Evolutionary conservation across 2,329 filamentous ascomycete genomes (phyloP).

Genomic region (Botrytis porri): DNA sequence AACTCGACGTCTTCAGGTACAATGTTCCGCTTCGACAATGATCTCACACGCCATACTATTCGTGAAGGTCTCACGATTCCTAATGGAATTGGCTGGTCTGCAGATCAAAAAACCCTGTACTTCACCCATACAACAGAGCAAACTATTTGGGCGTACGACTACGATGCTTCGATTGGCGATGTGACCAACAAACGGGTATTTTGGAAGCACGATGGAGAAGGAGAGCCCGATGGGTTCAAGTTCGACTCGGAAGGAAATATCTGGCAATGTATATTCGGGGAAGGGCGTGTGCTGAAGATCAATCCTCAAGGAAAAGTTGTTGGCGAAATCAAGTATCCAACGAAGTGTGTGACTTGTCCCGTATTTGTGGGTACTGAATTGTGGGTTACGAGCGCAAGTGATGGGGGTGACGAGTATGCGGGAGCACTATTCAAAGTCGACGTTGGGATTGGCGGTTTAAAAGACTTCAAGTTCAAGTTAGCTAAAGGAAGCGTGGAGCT

Average conservation of each 20-base stretch:
- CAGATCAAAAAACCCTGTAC: slow-evolving; percentile 64
- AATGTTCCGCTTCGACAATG: slow-evolving; percentile 68
- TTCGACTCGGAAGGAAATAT: slow-evolving; percentile 82
- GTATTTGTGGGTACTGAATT: slow-evolving; percentile 73
- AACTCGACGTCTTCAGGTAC: slow-evolving; percentile 50
- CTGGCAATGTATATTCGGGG: slow-evolving; percentile 86
- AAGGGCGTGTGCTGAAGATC: slow-evolving; percentile 71
- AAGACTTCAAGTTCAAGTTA: slow-evolving; percentile 60
- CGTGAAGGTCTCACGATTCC: slow-evolving; percentile 70
- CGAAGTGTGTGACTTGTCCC: slow-evolving; percentile 75
- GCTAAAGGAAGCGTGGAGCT: slow-evolving; percentile 19
- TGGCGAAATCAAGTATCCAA: slow-evolving; percentile 73
- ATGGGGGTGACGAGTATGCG: slow-evolving; percentile 62
- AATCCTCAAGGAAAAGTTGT: slow-evolving; percentile 62
- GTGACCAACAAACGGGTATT: slow-evolving; percentile 68
- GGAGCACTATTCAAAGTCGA: slow-evolving; percentile 75
- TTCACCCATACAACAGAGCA: slow-evolving; percentile 74
- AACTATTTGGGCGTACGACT: slow-evolving; percentile 74
- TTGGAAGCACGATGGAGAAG: slow-evolving; percentile 60
- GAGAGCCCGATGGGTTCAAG: slow-evolving; percentile 79
- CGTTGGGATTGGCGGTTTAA: slow-evolving; percentile 67
- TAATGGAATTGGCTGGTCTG: slow-evolving; percentile 81
- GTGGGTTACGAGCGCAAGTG: slow-evolving; percentile 73
- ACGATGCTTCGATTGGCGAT: slow-evolving; percentile 59
- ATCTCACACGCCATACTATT: slow-evolving; percentile 57